A percentile compares a stretch with the other conserved stretches of the same genome.
These are phyloP conservation scores for Talaromyces albobiverticillius DNA, from an alignment of 2,329 filamentous ascomycete species.

Conservation along the genomic window DNA sequence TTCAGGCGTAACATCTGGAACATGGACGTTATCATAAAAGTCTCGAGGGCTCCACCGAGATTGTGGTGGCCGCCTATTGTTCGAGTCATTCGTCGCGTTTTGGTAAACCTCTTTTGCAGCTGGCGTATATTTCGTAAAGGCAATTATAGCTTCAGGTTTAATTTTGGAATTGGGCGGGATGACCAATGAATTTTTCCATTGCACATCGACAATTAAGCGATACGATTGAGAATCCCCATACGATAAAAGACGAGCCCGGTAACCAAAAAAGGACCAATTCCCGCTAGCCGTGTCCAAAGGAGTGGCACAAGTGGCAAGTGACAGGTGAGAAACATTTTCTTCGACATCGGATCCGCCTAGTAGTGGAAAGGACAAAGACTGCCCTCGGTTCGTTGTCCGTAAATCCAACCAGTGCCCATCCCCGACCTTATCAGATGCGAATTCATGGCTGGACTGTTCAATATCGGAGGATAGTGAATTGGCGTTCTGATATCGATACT, in stretches of 20 bases:
- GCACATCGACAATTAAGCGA: constrained; percentile 27
- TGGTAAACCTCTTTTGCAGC: constrained; percentile 17
- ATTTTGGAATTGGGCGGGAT: constrained; percentile 20
- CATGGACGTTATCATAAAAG: constrained; percentile 49
- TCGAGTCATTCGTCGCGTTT: neutral
- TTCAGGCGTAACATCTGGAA: constrained; percentile 34
- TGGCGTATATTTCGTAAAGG: constrained; percentile 30
- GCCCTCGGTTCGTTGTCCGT: constrained; percentile 15
- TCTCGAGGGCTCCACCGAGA: constrained; percentile 35
- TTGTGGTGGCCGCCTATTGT: neutral
- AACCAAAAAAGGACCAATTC: constrained; percentile 25
- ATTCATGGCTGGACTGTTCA: neutral
- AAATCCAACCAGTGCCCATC: constrained; percentile 23
- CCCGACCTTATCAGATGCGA: neutral
- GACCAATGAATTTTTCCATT: constrained; percentile 36
- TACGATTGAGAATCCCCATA: constrained; percentile 21
- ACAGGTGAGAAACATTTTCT: constrained; percentile 23
- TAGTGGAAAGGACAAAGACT: constrained; percentile 20
- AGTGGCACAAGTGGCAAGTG: constrained; percentile 19
- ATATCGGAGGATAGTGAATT: neutral
- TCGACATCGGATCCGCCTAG: constrained; percentile 18
- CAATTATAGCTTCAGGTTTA: constrained; percentile 14
- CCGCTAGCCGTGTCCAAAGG: constrained; percentile 26
- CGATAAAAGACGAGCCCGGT: constrained; percentile 28
- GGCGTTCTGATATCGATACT: constrained; percentile 9